A percentile compares a stretch with the other conserved stretches of the same genome.
Conservation (phyloP, 345 rosid genomes). For the Eucalyptus virginea region DNA sequence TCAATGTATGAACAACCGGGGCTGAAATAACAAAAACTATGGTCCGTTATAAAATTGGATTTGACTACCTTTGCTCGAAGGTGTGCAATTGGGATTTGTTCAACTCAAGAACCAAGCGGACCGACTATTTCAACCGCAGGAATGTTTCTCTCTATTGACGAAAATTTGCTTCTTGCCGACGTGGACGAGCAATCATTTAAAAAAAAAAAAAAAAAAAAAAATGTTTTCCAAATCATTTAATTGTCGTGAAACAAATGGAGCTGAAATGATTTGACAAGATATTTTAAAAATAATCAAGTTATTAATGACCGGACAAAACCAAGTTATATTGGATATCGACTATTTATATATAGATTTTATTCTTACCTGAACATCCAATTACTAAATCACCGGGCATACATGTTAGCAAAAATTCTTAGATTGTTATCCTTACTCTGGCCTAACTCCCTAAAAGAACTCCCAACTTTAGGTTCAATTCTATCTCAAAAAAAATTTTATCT, state of each 20-base stretch:
- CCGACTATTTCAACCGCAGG: not conserved
- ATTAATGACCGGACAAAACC: not conserved
- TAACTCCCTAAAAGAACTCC: not conserved
- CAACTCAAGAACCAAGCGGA: not conserved
- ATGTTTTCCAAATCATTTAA: too few species aligned
- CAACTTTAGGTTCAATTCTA: not conserved
- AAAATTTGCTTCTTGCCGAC: not conserved
- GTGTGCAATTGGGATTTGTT: not conserved
- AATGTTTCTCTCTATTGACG: not conserved
- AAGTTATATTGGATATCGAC: not conserved
- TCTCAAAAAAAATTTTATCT: not conserved
- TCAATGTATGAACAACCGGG: not conserved
- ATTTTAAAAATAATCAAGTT: too few species aligned
- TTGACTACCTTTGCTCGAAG: not conserved
- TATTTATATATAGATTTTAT: not conserved
- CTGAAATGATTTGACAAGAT: not conserved
- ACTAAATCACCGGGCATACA: not conserved
- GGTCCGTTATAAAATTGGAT: not conserved
- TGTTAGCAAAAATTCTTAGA: not conserved
- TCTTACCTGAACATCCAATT: not conserved
- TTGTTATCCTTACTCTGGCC: not conserved
- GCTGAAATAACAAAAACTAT: not conserved
- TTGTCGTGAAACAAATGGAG: fast-evolving
- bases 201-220: too few species aligned
- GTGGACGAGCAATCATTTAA: too few species aligned